phyloP scores from a whole-genome alignment of 768 basidiomycete genomes.

The Termitomyces sp. region DNA sequence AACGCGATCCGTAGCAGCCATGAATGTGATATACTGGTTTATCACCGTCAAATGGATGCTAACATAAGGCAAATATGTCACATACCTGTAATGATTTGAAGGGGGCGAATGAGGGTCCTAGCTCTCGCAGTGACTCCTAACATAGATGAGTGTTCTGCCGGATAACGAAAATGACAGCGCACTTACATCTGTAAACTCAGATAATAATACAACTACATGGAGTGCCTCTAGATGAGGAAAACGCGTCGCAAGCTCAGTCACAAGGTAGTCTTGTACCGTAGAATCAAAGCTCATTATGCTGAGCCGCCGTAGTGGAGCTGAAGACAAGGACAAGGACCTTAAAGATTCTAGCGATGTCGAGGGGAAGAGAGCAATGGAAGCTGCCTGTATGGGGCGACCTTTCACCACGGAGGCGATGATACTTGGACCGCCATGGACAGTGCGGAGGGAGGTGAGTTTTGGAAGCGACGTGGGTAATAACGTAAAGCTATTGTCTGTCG shows the following conservation, averaged over 20 bases:
- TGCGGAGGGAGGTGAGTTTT: conserved; percentile 42
- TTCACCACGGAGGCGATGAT: conserved; percentile 39
- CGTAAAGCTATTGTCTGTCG: conserved; percentile 18
- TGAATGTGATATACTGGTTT: conserved; percentile 52
- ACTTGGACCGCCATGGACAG: conserved; percentile 43
- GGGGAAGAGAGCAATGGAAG: conserved; percentile 48
- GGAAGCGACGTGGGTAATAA: conserved; percentile 41
- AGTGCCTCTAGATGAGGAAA: conserved; percentile 51
- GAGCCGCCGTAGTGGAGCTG: conserved; percentile 37
- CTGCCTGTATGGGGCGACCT: conserved; percentile 42
- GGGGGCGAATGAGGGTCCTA: conserved; percentile 29
- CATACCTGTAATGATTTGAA: conserved; percentile 37
- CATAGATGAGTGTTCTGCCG: background rate
- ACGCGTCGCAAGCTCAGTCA: conserved; percentile 40
- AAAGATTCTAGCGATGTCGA: conserved; percentile 33
- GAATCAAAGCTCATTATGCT: conserved; percentile 58
- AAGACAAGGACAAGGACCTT: conserved; percentile 34
- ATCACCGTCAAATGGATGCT: background rate
- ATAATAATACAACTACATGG: conserved; percentile 52
- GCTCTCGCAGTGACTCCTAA: conserved; percentile 38
- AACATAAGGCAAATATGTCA: background rate
- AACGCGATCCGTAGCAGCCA: conserved; percentile 35
- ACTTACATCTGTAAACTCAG: conserved; percentile 42
- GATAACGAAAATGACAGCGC: background rate
- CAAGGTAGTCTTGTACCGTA: conserved; percentile 33